These are phyloP conservation scores for Glycyrrhiza uralensis DNA, from an alignment of 306 rosid genomes.

Conservation along the genomic window DNA sequence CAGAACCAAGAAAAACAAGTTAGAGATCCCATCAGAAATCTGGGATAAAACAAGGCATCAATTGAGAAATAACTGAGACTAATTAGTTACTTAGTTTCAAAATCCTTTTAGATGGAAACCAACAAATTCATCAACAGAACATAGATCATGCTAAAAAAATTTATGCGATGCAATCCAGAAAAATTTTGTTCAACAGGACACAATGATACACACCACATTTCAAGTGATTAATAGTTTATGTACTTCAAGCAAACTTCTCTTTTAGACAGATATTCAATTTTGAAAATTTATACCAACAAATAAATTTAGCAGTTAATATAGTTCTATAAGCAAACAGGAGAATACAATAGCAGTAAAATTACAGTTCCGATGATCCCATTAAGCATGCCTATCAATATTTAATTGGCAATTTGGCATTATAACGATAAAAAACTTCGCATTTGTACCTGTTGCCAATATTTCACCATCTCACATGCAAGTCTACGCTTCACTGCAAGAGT, in stretches of 20 bases:
- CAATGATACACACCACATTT: background rate
- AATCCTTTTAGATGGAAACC: background rate
- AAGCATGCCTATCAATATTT: slow-evolving; percentile 2
- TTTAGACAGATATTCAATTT: background rate
- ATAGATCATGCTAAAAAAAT: background rate
- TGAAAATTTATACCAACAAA: background rate
- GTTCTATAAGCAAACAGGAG: background rate
- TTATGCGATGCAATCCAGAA: background rate
- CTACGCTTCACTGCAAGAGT: slow-evolving; percentile 99
- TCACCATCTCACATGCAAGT: slow-evolving; percentile 98
- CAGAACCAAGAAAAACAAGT: background rate
- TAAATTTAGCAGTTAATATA: background rate
- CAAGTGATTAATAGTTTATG: background rate
- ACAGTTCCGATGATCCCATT: background rate
- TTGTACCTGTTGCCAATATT: slow-evolving; percentile 95
- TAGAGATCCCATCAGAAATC: background rate
- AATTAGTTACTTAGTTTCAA: background rate
- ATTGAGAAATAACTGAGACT: background rate
- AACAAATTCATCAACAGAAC: background rate
- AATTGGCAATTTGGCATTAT: background rate
- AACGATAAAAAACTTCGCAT: slow-evolving; percentile 4
- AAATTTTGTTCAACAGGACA: background rate
- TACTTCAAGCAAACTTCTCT: background rate
- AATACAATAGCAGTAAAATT: slow-evolving; percentile 2
- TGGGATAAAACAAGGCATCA: background rate